phyloP scores from a whole-genome alignment of 1,284 basidiomycete species.

The Sporisorium sorghi region DNA sequence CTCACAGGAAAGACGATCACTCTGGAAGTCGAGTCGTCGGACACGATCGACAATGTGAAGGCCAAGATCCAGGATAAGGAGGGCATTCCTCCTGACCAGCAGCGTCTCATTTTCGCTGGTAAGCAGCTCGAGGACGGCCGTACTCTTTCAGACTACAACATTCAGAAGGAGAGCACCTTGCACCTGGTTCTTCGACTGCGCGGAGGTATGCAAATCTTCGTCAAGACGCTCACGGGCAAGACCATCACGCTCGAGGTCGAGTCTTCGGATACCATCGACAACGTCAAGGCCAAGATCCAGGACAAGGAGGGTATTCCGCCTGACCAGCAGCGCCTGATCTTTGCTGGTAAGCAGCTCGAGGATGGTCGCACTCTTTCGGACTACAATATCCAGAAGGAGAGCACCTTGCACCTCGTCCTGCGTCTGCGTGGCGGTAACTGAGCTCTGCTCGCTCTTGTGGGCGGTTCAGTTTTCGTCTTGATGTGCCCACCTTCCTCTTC shows the following conservation, averaged over 20 bases:
- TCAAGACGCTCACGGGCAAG: slow-evolving; percentile 63
- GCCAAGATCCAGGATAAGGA: too few relatives aligned
- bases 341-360: slow-evolving; percentile 68
- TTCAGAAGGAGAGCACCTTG: slow-evolving; percentile 69
- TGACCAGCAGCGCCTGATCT: slow-evolving; percentile 68
- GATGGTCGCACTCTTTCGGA: slow-evolving; percentile 66
- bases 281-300: slow-evolving; percentile 73
- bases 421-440: slow-evolving; percentile 73
- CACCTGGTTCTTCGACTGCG: too few relatives aligned
- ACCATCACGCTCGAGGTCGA: slow-evolving; percentile 71
- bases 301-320: slow-evolving; percentile 68
- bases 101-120: slow-evolving; percentile 72
- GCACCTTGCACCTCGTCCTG: slow-evolving; percentile 94
- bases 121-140: slow-evolving; percentile 72
- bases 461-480: not conserved
- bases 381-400: slow-evolving; percentile 96
- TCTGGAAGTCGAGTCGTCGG: too few relatives aligned
- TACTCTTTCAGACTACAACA: slow-evolving; percentile 71
- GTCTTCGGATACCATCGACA: slow-evolving; percentile 74
- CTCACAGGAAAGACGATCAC: slow-evolving; percentile 99
- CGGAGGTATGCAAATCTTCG: too few relatives aligned
- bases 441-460: not conserved
- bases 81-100: too few relatives aligned
- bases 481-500: not conserved
- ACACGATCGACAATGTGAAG: too few relatives aligned